These are phyloP conservation scores for Crithidia brevicula DNA, from an alignment of 208 protist species.

Conservation along the genomic window DNA sequence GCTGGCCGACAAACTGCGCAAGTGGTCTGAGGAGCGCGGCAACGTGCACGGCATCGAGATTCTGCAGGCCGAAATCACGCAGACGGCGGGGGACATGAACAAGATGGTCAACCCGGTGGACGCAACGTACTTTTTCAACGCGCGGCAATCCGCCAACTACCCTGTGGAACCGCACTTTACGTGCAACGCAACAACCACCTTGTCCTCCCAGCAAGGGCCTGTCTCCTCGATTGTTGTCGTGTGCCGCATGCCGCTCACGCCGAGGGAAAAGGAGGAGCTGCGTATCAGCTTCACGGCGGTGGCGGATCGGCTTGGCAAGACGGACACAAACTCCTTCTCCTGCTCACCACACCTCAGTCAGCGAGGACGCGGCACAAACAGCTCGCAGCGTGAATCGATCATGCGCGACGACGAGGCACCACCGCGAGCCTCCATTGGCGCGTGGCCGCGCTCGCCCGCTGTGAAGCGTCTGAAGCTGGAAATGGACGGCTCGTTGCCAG, in stretches of 20 bases:
- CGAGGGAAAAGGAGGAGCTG: slow-evolving; percentile 24
- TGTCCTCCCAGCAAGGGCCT: slow-evolving; percentile 9
- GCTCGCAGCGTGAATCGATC: slow-evolving; percentile 15
- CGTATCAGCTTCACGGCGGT: slow-evolving; percentile 15
- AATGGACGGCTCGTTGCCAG: neutral
- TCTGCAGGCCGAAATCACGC: slow-evolving; percentile 33
- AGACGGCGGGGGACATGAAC: slow-evolving; percentile 45
- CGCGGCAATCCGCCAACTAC: slow-evolving; percentile 32
- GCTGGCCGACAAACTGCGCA: slow-evolving; percentile 19
- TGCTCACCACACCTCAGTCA: slow-evolving; percentile 19
- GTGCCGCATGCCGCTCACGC: slow-evolving; percentile 37
- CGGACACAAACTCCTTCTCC: slow-evolving; percentile 25
- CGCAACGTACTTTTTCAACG: slow-evolving; percentile 42
- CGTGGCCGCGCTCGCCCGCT: slow-evolving; percentile 12
- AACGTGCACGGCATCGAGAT: slow-evolving; percentile 19
- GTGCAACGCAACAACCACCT: slow-evolving; percentile 28
- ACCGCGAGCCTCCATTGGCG: neutral
- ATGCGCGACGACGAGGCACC: slow-evolving; percentile 3
- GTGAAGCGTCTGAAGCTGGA: slow-evolving; percentile 27
- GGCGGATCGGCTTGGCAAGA: slow-evolving; percentile 19
- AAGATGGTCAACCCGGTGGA: slow-evolving; percentile 29
- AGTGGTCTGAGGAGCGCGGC: slow-evolving; percentile 21
- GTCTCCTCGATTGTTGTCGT: slow-evolving; percentile 37
- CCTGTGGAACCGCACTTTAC: slow-evolving; percentile 26
- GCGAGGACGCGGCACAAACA: neutral